These are phyloP conservation scores for Pisolithus orientalis DNA, from an alignment of 768 basidiomycete genomes.

Conservation along the genomic window DNA sequence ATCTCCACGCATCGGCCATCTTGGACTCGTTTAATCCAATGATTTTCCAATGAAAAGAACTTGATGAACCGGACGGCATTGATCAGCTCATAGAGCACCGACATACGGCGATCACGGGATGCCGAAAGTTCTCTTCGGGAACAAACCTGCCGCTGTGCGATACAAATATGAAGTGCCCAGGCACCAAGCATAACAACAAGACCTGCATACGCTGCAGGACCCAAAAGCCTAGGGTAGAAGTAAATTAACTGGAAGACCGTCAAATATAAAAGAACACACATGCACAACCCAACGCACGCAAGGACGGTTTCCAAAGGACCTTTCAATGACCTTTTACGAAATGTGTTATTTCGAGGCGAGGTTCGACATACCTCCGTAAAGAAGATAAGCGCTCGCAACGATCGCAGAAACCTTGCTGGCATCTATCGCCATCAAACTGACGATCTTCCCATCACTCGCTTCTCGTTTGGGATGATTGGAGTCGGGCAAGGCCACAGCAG, in stretches of 20 bases:
- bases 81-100: constrained; percentile 40
- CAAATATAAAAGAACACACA: constrained; percentile 34
- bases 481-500: not conserved
- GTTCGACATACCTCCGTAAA: constrained; percentile 50
- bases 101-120: constrained; percentile 40
- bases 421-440: constrained; percentile 76
- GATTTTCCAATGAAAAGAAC: constrained; percentile 36
- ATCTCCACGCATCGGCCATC: constrained; percentile 62
- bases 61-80: constrained; percentile 35
- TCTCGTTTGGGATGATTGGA: constrained; percentile 49
- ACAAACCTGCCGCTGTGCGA: constrained; percentile 32
- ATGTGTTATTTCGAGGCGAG: constrained; percentile 2
- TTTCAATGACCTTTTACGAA: constrained; percentile 11
- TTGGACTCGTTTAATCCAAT: constrained; percentile 35
- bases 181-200: constrained; percentile 34
- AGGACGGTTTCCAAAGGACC: constrained; percentile 77
- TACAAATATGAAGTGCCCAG: constrained; percentile 35
- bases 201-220: constrained; percentile 54
- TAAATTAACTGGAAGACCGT: not conserved
- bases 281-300: constrained; percentile 68
- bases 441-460: constrained; percentile 78
- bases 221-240: constrained; percentile 43
- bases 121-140: constrained; percentile 27
- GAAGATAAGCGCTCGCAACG: constrained; percentile 46
- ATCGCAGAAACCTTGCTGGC: constrained; percentile 50